Evolutionary conservation across 2,329 filamentous ascomycete species (phyloP), one percentile per base, ranked within the genome.

Genomic region (Aspergillus sp.): DNA sequence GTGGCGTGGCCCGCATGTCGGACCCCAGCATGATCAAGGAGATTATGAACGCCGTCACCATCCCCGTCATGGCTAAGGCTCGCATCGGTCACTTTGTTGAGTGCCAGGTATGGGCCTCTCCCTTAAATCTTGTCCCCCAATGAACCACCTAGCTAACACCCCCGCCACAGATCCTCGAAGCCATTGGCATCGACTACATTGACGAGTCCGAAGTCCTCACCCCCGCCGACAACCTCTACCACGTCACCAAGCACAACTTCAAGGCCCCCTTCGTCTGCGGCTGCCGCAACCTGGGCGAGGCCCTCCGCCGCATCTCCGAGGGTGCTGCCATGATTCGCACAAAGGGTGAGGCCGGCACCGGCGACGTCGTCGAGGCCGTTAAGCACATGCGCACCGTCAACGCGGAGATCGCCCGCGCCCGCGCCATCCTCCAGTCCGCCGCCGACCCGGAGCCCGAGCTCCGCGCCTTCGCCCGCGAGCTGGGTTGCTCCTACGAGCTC

Each of bases 11-110:
- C 11, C 88, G 94, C 74, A 99, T 99, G 94, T 94, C 89, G 2
- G 93, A 97, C 77, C 94, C 94, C 2, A 79, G 82, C 64, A 89
- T 97, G 84, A 97, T 97, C 81, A 88, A 88, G 76, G 89, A 92
- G 74, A 97, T 99, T 72, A 95, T 97, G 85, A 85, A 82, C 3
- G 87, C 91, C 38, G 94, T 97, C 44, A 97, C 93, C 49, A 97
- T 97, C 66, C 94, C 94, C 64, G 94, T 99, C 74, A 97, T 99
- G 94, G 94, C 94, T 59, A 99, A 99, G 79, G 93, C 93, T 20
- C 85, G 94, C 70, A 99, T 97, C 71, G 94, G 94, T 34, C 94
- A 99, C 78, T 92, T 97, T 63, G 93, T 97, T 66, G 94, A 99
- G 80, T 97, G 92, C 79, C 93, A 89, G 81, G 82, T 84, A 75